Evolutionary conservation across 148 eudicot genomes (phyloP).

Genomic region (Vaccinium myrtillus): DNA sequence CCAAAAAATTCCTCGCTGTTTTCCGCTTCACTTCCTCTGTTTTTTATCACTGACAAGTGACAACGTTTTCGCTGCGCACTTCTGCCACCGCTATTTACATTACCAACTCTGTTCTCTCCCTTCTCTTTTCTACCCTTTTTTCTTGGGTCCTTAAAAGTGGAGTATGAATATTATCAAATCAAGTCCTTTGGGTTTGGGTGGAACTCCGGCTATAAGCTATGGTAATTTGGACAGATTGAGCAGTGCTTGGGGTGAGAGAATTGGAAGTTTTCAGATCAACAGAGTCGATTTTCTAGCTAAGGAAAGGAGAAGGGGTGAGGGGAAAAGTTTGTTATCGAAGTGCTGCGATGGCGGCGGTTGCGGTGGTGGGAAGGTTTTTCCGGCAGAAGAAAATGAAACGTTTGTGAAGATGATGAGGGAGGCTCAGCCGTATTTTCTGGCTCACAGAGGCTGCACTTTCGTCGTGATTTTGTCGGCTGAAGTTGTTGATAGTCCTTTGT

Average conservation of each 20-base stretch:
- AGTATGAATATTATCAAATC: slow-evolving; percentile 16
- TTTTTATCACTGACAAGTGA: not conserved
- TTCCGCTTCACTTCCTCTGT: not conserved
- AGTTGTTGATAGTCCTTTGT: slow-evolving; percentile 33
- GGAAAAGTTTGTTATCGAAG: not conserved
- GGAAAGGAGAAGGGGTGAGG: not conserved
- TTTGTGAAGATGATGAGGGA: slow-evolving; percentile 71
- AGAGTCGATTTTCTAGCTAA: slow-evolving; percentile 6
- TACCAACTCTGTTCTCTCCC: not conserved
- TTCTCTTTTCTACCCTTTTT: not conserved
- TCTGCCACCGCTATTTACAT: not conserved
- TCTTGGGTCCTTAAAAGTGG: not conserved
- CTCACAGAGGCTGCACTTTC: slow-evolving; percentile 47
- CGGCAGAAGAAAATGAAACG: not conserved
- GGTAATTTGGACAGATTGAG: not conserved
- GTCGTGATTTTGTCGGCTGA: slow-evolving; percentile 50
- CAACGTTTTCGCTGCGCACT: slow-evolving; percentile 14
- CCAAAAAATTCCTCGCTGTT: not conserved
- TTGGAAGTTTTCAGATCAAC: not conserved
- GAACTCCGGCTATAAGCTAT: not conserved
- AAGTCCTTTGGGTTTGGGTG: not conserved
- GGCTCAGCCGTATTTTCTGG: slow-evolving; percentile 56
- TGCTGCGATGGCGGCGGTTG: not conserved
- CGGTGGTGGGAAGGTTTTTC: not conserved
- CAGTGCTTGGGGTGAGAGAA: not conserved